Evolutionary conservation across 345 rosid species (phyloP).

Genomic region (Garcia nutans): DNA sequence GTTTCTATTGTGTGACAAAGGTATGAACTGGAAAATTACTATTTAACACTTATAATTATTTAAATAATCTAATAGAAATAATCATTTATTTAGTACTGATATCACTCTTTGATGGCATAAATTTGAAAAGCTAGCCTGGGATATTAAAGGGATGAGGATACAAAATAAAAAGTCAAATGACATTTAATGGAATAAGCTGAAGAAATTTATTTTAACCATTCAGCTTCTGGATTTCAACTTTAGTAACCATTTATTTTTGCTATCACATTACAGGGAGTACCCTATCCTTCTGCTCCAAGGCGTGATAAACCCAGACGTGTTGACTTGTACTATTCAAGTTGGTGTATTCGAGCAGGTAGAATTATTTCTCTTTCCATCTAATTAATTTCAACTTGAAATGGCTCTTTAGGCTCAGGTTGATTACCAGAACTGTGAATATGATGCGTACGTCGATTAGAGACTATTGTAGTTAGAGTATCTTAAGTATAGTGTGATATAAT

Average conservation of each 20-base stretch:
- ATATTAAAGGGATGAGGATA: neutral
- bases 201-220: conserved; percentile 4
- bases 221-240: conserved; percentile 9
- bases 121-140: neutral
- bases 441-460: no score
- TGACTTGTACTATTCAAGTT: conserved; percentile 76
- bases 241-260: neutral
- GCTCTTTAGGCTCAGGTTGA: no score
- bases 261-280: conserved; percentile 51
- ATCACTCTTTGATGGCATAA: neutral
- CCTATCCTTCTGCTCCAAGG: conserved; percentile 50
- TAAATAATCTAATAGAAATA: neutral
- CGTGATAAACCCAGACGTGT: conserved; percentile 60
- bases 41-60: neutral
- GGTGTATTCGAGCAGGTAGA: conserved; percentile 76
- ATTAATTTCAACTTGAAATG: no score
- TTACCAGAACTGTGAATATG: neutral
- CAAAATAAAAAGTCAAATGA: neutral
- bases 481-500: no score
- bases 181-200: neutral
- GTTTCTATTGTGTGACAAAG: conserved; percentile 81
- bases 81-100: neutral
- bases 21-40: conserved; percentile 24
- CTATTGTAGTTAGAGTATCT: neutral
- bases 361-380: no score